phyloP scores from a whole-genome alignment of 2,329 filamentous ascomycete species.

The Calonectria multiphialidica region DNA sequence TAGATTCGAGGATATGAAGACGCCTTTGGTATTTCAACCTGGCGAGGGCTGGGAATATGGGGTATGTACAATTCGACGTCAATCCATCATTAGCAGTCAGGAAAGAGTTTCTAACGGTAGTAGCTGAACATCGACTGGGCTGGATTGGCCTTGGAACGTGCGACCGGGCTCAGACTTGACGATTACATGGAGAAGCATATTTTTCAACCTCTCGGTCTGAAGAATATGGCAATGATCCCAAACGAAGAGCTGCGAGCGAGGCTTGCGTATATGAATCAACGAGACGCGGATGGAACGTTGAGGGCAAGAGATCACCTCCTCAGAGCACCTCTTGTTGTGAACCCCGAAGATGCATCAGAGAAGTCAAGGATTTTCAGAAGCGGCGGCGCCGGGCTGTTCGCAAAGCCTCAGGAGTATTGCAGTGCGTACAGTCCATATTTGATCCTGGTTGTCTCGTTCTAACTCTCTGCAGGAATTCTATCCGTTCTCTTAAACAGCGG shows the following conservation, averaged over 20 bases:
- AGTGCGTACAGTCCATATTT: constrained; percentile 53
- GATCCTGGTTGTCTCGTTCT: neutral
- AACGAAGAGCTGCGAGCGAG: constrained; percentile 64
- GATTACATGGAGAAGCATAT: constrained; percentile 63
- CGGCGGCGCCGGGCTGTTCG: constrained; percentile 73
- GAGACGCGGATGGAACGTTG: constrained; percentile 58
- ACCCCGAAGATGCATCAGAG: constrained; percentile 53
- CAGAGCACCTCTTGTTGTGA: constrained; percentile 56
- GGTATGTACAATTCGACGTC: constrained; percentile 49
- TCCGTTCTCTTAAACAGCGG: constrained; percentile 74
- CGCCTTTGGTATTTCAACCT: constrained; percentile 72
- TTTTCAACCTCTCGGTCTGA: constrained; percentile 59
- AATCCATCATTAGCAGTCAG: neutral
- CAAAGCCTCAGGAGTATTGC: constrained; percentile 70
- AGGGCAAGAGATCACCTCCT: constrained; percentile 62
- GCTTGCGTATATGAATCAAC: constrained; percentile 68
- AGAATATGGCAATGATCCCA: constrained; percentile 69
- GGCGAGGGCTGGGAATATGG: constrained; percentile 73
- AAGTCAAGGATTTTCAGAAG: constrained; percentile 63
- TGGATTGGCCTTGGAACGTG: constrained; percentile 61
- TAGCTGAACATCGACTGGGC: constrained; percentile 68
- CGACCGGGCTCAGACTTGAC: constrained; percentile 57
- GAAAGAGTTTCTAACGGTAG: neutral
- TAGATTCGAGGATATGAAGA: constrained; percentile 61
- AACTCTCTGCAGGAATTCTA: constrained; percentile 62